phyloP scores from a whole-genome alignment of 2,329 filamentous ascomycete species.

The Orbilia oligospora region DNA sequence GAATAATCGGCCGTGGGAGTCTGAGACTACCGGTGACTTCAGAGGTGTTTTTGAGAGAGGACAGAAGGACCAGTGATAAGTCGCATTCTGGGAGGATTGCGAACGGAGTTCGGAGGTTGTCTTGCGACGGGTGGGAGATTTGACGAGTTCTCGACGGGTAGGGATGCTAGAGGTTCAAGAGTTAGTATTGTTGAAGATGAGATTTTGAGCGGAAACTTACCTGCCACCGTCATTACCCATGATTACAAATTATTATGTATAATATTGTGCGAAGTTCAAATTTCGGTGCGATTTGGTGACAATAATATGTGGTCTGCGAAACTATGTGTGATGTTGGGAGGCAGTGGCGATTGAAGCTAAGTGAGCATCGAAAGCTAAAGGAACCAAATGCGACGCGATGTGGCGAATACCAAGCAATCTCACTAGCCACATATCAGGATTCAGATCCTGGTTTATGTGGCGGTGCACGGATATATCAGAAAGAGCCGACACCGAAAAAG shows the following conservation, averaged over 20 bases:
- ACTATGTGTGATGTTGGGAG: background rate
- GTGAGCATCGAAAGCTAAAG: background rate
- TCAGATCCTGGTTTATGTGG: slow-evolving; percentile 49
- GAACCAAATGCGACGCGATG: slow-evolving; percentile 20
- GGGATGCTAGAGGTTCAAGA: slow-evolving; percentile 76
- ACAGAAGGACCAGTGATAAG: slow-evolving; percentile 88
- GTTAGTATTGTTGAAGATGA: slow-evolving; percentile 25
- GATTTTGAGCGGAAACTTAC: slow-evolving; percentile 65
- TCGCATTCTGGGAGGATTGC: slow-evolving; percentile 84
- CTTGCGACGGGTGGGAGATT: slow-evolving; percentile 86
- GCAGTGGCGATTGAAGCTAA: slow-evolving; percentile 14
- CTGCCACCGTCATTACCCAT: slow-evolving; percentile 99
- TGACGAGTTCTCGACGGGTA: slow-evolving; percentile 94
- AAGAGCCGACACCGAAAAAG: slow-evolving; percentile 24
- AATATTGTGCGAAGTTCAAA: background rate
- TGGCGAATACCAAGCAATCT: slow-evolving; percentile 22
- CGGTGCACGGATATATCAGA: slow-evolving; percentile 56
- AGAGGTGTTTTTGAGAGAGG: slow-evolving; percentile 86
- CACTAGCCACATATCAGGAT: slow-evolving; percentile 49
- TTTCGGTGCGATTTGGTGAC: background rate
- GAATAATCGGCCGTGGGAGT: slow-evolving; percentile 86
- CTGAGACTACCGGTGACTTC: slow-evolving; percentile 82
- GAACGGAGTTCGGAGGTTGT: slow-evolving; percentile 91
- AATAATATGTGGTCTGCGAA: background rate
- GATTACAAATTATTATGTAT: slow-evolving; percentile 25